Base-by-base conservation (phyloP, 345 rosid species). In the Cochlearia excelsa region DNA sequence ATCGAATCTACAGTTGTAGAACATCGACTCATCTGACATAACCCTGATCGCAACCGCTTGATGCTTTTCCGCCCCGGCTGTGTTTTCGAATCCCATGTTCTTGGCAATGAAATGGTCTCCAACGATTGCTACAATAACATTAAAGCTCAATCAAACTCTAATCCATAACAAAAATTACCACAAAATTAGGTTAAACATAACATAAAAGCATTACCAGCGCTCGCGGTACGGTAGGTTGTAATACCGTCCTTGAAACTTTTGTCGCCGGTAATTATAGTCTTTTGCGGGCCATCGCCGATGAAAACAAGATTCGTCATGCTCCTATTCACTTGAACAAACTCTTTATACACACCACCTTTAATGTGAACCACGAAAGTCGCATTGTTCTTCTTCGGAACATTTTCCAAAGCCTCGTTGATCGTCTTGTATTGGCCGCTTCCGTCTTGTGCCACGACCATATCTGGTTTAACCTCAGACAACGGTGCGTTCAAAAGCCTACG, bases 11-110 rank as follows among this genome's bases (percentile, higher is more conserved):
- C 95, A 86, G 54, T 89, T 86, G 82, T 69, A 82, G 67, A 88
- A 83, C 51, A 89, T 57, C 0, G 91, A 37, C 30, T 43, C 76
- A 56, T 93, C 99, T 5, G 85, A 76, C 0, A 75, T 73, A 39
- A 83, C 87, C 35, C 89, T 72, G 30, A 93, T 6, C 1, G 99
- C 95, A 40, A 87, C 99, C 0, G 99, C 99, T 58, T 86, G 97
- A 69, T 81, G 88, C 27, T 78, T 81, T 3, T 41, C 34, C 2
- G 99, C 68, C 4, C 99, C 99, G 0, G 99, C 97, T 0, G 73
- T 58, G 84, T 93, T 93, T 72, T 78, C 97, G 40, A 93, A 78
- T 1, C 89, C 91, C 1, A 93, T 84, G 78, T 84, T 77, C 77
- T 77, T 86, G 23, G 93, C 95, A 16, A 80, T 52, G 75, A 84